Conservation (phyloP, 140 eudicot species). For the Stevia rebaudiana region DNA sequence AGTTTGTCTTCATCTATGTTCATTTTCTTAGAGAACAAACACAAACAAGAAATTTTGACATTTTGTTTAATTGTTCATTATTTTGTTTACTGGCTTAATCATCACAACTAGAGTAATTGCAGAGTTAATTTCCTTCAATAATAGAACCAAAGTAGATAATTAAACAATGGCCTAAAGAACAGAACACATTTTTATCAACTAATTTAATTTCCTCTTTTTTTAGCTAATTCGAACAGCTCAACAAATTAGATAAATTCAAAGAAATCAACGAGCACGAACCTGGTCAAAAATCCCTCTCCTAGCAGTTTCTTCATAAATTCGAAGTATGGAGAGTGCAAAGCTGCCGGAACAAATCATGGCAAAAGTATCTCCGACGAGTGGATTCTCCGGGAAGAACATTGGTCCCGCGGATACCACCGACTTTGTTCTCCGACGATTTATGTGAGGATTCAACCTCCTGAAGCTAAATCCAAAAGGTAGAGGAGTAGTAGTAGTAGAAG, state of each 20-base stretch:
- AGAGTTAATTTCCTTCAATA: not conserved
- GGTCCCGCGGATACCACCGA: constrained; percentile 26
- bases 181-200: too few relatives aligned
- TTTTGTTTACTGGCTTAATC: not conserved
- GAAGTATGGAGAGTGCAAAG: constrained; percentile 62
- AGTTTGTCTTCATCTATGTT: not conserved
- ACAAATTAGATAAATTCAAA: constrained; percentile 8
- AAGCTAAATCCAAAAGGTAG: constrained; percentile 1
- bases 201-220: not conserved
- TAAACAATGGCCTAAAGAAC: not conserved
- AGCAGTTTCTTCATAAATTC: constrained; percentile 71
- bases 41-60: too few relatives aligned
- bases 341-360: constrained; percentile 60
- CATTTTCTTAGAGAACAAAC: not conserved
- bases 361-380: constrained; percentile 44
- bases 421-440: constrained; percentile 14
- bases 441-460: not conserved
- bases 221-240: not conserved
- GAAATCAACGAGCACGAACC: constrained; percentile 31
- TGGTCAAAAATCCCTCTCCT: constrained; percentile 63
- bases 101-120: not conserved
- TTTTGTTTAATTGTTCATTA: too few relatives aligned
- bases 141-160: too few relatives aligned
- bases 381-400: constrained; percentile 51
- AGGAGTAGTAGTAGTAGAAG: constrained; percentile 1